These are phyloP conservation scores for Corymbia calophylla DNA, from an alignment of 441 rosid genomes.

Conservation along the genomic window DNA sequence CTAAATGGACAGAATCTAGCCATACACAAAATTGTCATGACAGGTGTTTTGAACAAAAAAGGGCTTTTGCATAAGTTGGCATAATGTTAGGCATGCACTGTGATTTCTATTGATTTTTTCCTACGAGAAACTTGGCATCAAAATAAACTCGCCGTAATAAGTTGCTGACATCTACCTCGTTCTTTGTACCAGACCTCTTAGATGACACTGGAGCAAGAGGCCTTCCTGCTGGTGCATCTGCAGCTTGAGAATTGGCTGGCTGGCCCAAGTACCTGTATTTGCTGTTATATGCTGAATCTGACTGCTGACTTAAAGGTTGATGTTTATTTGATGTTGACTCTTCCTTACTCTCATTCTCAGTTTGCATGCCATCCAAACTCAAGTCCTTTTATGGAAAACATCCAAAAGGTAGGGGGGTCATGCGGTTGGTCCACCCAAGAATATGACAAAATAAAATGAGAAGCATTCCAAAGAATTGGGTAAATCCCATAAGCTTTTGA, in stretches of 20 bases:
- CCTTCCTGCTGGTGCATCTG: conserved; percentile 5
- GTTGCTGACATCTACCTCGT: conserved; percentile 46
- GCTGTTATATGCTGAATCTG: conserved; percentile 23
- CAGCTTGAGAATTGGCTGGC: conserved; percentile 2
- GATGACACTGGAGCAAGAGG: conserved; percentile 15
- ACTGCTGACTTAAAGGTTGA: conserved; percentile 28
- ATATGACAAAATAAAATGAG: background rate
- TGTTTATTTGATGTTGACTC: conserved; percentile 22
- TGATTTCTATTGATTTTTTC: background rate
- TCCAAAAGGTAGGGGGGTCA: background rate
- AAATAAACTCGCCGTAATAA: background rate
- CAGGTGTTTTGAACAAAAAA: background rate
- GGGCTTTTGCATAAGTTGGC: background rate
- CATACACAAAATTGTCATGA: background rate
- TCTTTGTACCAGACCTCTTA: conserved; percentile 51
- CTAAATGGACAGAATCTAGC: background rate
- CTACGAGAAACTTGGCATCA: background rate
- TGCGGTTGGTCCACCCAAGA: background rate
- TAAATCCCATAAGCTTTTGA: background rate
- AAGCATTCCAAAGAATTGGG: background rate
- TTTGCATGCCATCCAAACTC: conserved; percentile 21
- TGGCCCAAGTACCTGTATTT: conserved; percentile 19
- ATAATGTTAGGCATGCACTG: background rate
- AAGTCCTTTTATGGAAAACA: conserved; percentile 20
- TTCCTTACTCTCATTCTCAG: conserved; percentile 26